These are phyloP conservation scores for Eurotiales sp. DNA, from an alignment of 2,329 filamentous ascomycete genomes.

Conservation along the genomic window DNA sequence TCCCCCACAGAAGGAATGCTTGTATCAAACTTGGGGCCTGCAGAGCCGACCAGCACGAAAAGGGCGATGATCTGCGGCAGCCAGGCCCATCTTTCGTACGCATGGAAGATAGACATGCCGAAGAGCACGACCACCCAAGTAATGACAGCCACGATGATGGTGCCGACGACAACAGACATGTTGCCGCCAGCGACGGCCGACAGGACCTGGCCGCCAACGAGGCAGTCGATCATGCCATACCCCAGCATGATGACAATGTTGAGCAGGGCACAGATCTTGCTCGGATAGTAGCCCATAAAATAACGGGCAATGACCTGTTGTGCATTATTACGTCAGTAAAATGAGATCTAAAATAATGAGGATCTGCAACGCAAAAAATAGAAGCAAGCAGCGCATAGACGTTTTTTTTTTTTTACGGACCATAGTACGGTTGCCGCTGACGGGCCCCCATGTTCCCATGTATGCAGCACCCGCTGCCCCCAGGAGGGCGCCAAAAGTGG, in stretches of 20 bases:
- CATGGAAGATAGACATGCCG: conserved; percentile 41
- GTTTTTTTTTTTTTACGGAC: too few species aligned
- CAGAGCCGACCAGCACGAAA: conserved; percentile 38
- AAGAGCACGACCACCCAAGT: conserved; percentile 37
- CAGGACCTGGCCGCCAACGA: conserved; percentile 44
- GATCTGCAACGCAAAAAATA: too few species aligned
- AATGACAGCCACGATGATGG: conserved; percentile 33
- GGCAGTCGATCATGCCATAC: conserved; percentile 41
- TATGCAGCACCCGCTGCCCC: conserved; percentile 36
- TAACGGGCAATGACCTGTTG: conserved; percentile 38
- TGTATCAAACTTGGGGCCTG: conserved; percentile 36
- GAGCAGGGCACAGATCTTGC: conserved; percentile 36
- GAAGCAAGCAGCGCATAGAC: neutral
- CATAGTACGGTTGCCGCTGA: conserved; percentile 42
- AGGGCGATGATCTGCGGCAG: conserved; percentile 41
- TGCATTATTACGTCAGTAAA: neutral
- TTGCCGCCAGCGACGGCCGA: conserved; percentile 37
- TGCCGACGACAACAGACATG: conserved; percentile 38
- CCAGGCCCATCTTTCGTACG: conserved; percentile 43
- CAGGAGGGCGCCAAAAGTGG: conserved; percentile 34
- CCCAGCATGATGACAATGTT: conserved; percentile 43
- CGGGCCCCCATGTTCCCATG: conserved; percentile 40
- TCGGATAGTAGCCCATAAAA: conserved; percentile 43
- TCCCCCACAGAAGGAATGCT: conserved; percentile 26
- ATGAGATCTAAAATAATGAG: too few species aligned